Evolutionary conservation across 371 early-diverging fungal genomes (phyloP), one percentile per base, ranked within the genome.

Genomic region (Circinella umbellata): DNA sequence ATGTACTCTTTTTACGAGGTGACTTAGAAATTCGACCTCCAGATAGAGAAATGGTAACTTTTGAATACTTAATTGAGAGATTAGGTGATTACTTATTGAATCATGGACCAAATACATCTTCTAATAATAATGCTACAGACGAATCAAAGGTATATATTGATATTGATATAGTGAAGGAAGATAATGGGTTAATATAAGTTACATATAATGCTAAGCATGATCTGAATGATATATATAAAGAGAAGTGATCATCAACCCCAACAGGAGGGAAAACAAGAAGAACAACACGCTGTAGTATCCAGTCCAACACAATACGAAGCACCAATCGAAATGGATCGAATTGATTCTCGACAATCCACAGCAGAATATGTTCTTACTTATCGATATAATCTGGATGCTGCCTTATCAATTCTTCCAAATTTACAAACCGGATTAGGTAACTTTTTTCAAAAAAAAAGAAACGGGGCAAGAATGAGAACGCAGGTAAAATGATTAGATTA

Each of bases 1-100:
- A 97, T 76, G 93, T 93, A 1, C 79, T 96, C 61, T 82, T 95
- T 15, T 80, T 96, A 34, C 86, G 92, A 15, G 92, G 92, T 11
- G 90, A 90, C 62, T 84, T 97, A 35, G 76, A 75, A 7, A 85
- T 94, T 42, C 69, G 63, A 27, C 86, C 90, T 2, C 79, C 82
- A 39, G 90, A 89, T 54, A 75, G 88, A 57, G 82, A 86, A 15
- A 66, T 77, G 0, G 88, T 94, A 5, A 84, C 85, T 9, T 92
- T 88, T 71, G 92, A 89, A 46, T 89, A 91, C 57, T 80, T 97
- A 8, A 82, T 93, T 8, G 89, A 83, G 20, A 66, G 92, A 34
- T 74, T 97, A 18, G 96, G 93, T 5, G 92, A 96, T 72, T 87
- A 86, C 64, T 69, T 95, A 15, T 54, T 94, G 13, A 71, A 57